Evolutionary conservation across 2,329 filamentous ascomycete genomes (phyloP).

Genomic region (Neonectria neomacrospora): DNA sequence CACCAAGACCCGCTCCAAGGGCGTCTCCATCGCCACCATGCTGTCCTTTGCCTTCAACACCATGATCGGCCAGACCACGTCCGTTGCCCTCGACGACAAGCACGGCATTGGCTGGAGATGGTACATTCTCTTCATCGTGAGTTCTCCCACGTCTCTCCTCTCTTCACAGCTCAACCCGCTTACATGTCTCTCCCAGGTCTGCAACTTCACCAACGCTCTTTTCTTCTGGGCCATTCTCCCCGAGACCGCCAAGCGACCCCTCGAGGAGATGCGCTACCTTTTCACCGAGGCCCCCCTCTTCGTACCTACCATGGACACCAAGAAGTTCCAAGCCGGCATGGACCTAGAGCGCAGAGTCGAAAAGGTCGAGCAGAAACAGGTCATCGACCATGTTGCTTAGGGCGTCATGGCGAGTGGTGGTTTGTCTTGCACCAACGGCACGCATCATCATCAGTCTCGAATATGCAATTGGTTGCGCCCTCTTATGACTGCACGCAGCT

Average conservation of each 20-base stretch:
- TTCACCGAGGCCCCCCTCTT: constrained; percentile 74
- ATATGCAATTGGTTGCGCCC: neutral
- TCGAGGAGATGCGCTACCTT: constrained; percentile 76
- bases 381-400: constrained; percentile 23
- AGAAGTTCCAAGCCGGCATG: constrained; percentile 47
- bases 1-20: constrained; percentile 78
- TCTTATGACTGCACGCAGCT: neutral
- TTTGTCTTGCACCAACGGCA: neutral
- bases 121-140: constrained; percentile 59
- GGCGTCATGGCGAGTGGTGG: neutral
- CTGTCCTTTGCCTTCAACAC: constrained; percentile 79
- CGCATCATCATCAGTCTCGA: neutral
- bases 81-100: constrained; percentile 59
- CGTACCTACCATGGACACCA: constrained; percentile 66
- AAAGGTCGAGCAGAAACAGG: constrained; percentile 65
- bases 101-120: constrained; percentile 58
- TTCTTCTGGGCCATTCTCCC: constrained; percentile 74
- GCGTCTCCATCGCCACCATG: constrained; percentile 80
- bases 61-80: constrained; percentile 74
- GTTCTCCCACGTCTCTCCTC: constrained; percentile 5
- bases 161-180: neutral
- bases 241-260: constrained; percentile 71
- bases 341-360: constrained; percentile 70
- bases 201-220: constrained; percentile 65
- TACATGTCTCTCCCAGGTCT: constrained; percentile 52